Conservation (phyloP, 2,329 filamentous ascomycete species). For the Camillea tinctor region DNA sequence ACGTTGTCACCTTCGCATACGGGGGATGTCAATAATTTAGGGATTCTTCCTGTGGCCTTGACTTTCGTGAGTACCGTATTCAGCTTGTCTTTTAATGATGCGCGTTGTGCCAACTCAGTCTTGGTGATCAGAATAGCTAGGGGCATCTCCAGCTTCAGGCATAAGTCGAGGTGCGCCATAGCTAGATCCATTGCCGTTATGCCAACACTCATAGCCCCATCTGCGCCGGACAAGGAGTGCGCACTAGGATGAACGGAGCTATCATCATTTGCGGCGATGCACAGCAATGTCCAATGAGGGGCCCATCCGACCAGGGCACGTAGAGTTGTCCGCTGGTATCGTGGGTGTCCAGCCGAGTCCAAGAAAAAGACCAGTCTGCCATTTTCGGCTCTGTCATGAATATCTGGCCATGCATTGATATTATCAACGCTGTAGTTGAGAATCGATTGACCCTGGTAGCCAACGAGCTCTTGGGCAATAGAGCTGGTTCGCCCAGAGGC, state of each 20-base stretch:
- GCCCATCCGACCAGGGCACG: constrained; percentile 93
- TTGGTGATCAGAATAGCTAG: constrained; percentile 87
- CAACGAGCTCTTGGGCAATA: constrained; percentile 88
- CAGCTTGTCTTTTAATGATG: constrained; percentile 67
- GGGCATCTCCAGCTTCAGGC: constrained; percentile 75
- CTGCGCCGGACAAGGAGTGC: constrained; percentile 45
- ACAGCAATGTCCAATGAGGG: constrained; percentile 89
- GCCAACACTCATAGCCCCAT: constrained; percentile 50
- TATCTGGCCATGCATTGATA: constrained; percentile 90
- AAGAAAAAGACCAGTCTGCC: constrained; percentile 83
- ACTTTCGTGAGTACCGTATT: constrained; percentile 72
- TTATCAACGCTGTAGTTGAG: constrained; percentile 86
- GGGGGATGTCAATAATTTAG: constrained; percentile 67
- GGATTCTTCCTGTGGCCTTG: constrained; percentile 72
- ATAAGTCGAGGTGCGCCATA: constrained; percentile 79
- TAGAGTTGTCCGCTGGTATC: constrained; percentile 85
- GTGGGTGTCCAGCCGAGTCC: constrained; percentile 87
- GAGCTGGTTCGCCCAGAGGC: constrained; percentile 90
- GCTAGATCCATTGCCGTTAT: constrained; percentile 67
- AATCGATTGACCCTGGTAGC: constrained; percentile 64
- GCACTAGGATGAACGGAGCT: constrained; percentile 42
- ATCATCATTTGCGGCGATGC: constrained; percentile 76
- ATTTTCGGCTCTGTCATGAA: constrained; percentile 73
- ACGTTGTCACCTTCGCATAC: constrained; percentile 51
- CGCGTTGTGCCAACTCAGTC: constrained; percentile 77